Conservation (phyloP, 148 eudicot genomes). For the Suaeda aralocaspica region DNA sequence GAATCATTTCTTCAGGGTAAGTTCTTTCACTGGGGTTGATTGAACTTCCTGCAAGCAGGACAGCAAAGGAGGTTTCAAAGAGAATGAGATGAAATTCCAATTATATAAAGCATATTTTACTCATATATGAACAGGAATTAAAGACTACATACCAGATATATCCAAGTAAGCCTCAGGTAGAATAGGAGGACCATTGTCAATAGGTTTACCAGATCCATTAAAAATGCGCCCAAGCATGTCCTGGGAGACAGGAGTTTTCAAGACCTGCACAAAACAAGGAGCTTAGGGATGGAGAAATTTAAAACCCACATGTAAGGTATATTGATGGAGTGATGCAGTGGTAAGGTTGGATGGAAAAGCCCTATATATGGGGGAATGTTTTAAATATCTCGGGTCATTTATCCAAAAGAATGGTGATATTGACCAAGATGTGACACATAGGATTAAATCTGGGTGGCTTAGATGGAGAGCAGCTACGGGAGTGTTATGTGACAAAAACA, state of each 20-base stretch:
- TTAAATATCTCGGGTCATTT: too few relatives aligned
- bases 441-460: too few relatives aligned
- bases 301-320: background rate
- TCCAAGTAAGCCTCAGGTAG: slow-evolving; percentile 96
- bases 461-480: too few relatives aligned
- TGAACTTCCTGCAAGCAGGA: slow-evolving; percentile 70
- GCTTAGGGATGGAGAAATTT: background rate
- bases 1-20: slow-evolving; percentile 99
- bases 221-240: slow-evolving; percentile 99
- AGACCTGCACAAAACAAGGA: slow-evolving; percentile 43
- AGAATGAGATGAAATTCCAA: background rate
- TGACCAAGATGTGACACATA: too few relatives aligned
- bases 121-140: background rate
- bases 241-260: slow-evolving; percentile 94
- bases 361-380: background rate
- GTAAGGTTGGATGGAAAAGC: too few relatives aligned
- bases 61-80: slow-evolving; percentile 4
- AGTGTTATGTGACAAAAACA: too few relatives aligned
- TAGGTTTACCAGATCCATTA: slow-evolving; percentile 98
- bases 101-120: background rate
- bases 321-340: background rate
- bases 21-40: slow-evolving; percentile 98
- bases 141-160: slow-evolving; percentile 67
- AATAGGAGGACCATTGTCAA: slow-evolving; percentile 98
- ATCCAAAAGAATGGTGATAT: too few relatives aligned